Evolutionary conservation across 202 grass and related monocot genomes (phyloP), one percentile per base, ranked within the genome.

Genomic region (Zizania palustris): DNA sequence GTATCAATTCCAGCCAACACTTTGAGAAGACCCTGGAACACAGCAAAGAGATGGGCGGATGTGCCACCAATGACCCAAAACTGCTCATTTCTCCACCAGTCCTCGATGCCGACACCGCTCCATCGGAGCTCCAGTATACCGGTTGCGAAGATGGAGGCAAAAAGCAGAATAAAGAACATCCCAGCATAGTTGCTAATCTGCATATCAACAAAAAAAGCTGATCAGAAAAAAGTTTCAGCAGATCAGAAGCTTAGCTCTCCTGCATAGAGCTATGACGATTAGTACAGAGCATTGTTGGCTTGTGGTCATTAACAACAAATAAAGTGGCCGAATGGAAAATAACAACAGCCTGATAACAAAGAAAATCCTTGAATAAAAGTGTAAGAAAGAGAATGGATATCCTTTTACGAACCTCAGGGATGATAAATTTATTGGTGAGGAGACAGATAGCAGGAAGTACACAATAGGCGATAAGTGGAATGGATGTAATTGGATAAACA

Each of bases 41-140:
- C 93, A 0, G 93, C 93, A 1, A 97, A 97, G 3, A 97, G 85
- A 93, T 97, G 93, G 33, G 93, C 93, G 71, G 93, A 97, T 77
- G 93, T 97, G 46, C 93, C 93, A 86, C 93, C 93, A 83, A 97
- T 97, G 62, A 97, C 90, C 93, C 93, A 97, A 45, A 97, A 97
- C 84, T 97, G 93, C 62, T 97, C 93, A n/a, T 97, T 97, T 80
- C 93, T 93, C 93, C 93, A 97, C 93, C 90, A 97, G 41, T 97
- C 93, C 59, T 97, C 93, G 7, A 97, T 97, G 41, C 93, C 93
- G 41, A 97, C 90, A 74, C 93, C 93, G 86, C 93, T 97, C 93
- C 93, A 97, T n/a, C 88, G 60, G 10, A 97, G 90, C 81, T 97
- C 93, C 75, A 97, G 59, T 79, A 97, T 89, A 82, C 93, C 90